phyloP scores from a whole-genome alignment of 495 filamentous ascomycete genomes.

The Trichoderma parareesei region DNA sequence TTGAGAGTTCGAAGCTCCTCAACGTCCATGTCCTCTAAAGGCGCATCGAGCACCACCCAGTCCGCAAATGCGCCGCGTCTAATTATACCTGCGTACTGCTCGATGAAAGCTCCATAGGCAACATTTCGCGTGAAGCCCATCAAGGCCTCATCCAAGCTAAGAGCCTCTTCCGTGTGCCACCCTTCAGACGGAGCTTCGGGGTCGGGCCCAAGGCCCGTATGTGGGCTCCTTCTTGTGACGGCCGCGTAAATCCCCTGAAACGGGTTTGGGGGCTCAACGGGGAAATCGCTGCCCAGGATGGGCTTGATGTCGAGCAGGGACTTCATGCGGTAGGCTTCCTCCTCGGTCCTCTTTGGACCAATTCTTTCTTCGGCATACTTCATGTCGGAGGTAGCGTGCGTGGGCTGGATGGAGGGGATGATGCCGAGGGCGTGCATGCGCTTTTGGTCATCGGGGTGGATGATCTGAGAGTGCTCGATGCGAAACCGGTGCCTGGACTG shows the following conservation, averaged over 20 bases:
- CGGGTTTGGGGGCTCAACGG: constrained; percentile 53
- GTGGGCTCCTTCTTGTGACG: constrained; percentile 43
- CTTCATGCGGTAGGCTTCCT: constrained; percentile 52
- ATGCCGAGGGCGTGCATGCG: constrained; percentile 47
- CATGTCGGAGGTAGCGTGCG: constrained; percentile 59
- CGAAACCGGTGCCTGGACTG: constrained; percentile 45
- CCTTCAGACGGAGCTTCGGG: constrained; percentile 34
- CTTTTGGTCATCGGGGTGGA: constrained; percentile 50
- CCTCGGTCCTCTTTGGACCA: constrained; percentile 35
- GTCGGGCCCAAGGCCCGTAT: constrained; percentile 38
- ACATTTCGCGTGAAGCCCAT: constrained; percentile 44
- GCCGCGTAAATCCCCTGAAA: constrained; percentile 58
- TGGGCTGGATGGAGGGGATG: constrained; percentile 59
- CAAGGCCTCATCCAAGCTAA: constrained; percentile 46
- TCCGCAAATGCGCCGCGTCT: constrained; percentile 47
- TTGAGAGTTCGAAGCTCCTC: constrained; percentile 40
- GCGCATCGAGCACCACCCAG: constrained; percentile 53
- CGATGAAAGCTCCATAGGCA: constrained; percentile 40
- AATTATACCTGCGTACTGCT: constrained; percentile 46
- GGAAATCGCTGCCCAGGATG: constrained; percentile 56
- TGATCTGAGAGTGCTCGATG: constrained; percentile 60
- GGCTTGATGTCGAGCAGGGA: constrained; percentile 37
- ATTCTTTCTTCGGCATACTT: constrained; percentile 49
- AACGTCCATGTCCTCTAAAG: constrained; percentile 25
- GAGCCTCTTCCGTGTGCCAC: constrained; percentile 45